Base-by-base conservation (phyloP, 768 basidiomycete genomes). In the Dentipellis sp. region DNA sequence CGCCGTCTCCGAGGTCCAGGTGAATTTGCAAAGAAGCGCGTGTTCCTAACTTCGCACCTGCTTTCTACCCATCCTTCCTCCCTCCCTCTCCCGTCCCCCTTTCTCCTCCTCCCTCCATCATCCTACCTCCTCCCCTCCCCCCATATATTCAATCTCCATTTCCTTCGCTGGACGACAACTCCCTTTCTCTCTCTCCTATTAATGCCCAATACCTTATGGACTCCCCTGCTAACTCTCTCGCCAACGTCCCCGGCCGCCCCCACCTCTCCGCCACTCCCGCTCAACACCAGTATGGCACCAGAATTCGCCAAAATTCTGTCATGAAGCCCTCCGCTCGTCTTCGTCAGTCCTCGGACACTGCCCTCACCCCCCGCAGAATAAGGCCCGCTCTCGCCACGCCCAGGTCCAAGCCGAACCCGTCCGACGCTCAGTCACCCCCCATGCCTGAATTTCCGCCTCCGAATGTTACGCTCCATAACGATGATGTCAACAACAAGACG, bases 401-500 rank as follows among this genome's bases (percentile, higher is more conserved):
- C 22, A 60, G 50, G 38, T 50, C 61, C 36, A 64, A 58, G 66
- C 34, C 52, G 7, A 58, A 56, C 46, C 50, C 60, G 53, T 35
- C 65, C 0, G 46, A 60, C 16, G 64, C 66, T 19, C 62, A 54
- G 23, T 59, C 55, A 22, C 42, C 58, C 46, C 55, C 64, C 42
- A 58, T 67, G 16, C 74, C 78, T 23, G 56, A 68, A 11, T 88
- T 86, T 62, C 86, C 87, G 2, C 79, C 85, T 0, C 76, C 78
- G 2, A 69, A 81, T 62, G 74, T 88, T 68, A 74, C 84, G 55
- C 76, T 90, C 17, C 88, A 90, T 61, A 79, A 82, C 3, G 88
- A 89, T 60, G 88, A 90, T 69, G 83, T 83, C 10, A 73, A 67
- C 56, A 84, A 75, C 67, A 88, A 84, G 67, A 83, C 88, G 56